A percentile compares a stretch with the other conserved stretches of the same genome.
Evolutionary conservation across 306 rosid species (phyloP).

Genomic region (Pyrus pyrifolia): DNA sequence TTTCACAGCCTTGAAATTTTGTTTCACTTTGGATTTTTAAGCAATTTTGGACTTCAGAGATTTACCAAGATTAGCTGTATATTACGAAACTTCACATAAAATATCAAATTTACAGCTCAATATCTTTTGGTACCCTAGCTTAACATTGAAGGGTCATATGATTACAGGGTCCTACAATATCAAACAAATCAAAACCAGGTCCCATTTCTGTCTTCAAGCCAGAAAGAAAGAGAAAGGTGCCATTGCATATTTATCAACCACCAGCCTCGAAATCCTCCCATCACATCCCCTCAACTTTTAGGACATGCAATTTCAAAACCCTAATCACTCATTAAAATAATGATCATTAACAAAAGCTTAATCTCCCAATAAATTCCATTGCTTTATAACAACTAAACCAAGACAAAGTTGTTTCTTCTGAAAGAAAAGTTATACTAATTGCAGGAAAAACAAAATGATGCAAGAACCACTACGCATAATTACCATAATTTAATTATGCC

Average conservation of each 20-base stretch:
- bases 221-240: background rate
- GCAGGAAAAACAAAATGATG: background rate
- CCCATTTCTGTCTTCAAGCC: background rate
- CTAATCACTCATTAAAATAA: background rate
- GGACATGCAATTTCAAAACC: background rate
- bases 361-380: background rate
- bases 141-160: background rate
- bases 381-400: background rate
- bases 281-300: background rate
- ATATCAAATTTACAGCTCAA: background rate
- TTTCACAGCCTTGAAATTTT: background rate
- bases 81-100: background rate
- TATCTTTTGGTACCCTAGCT: background rate
- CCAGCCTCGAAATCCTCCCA: background rate
- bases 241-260: background rate
- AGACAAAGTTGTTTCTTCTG: background rate
- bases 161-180: background rate
- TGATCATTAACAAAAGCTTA: background rate
- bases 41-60: background rate
- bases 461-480: background rate
- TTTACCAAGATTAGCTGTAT: background rate
- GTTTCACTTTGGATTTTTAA: background rate
- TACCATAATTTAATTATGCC: background rate
- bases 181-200: background rate
- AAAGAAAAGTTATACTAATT: background rate